Evolutionary conservation across 768 basidiomycete species (phyloP), one percentile per base, ranked within the genome.

Genomic region (Kwoniella newhampshirensis): DNA sequence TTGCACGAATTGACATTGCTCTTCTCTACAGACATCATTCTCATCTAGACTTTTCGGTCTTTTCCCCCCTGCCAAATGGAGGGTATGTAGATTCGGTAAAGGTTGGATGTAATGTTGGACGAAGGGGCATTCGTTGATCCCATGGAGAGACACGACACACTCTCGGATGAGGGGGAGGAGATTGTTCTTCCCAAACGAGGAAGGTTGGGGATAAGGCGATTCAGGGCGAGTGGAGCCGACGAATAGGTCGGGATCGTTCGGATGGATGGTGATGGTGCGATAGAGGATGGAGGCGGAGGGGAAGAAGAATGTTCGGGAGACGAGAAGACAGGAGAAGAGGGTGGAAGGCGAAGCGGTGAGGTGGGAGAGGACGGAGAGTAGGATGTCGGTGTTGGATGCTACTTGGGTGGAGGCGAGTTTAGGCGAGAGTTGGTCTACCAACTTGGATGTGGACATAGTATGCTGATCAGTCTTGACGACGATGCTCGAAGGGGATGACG

Each of bases 101-200:
- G 47, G 46, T 13, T 56, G 37, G 9, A 56, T 48, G 25, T 41
- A 56, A 15, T 50, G 44, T n/a, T 40, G 41, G 5, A 56, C 54
- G 28, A 56, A 56, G 4, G 54, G 54, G 35, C 54, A 56, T 27
- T 56, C 54, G 48, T 56, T 56, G 8, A 46, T 50, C 5, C 25
- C 46, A 17, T 56, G 54, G 1, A 56, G 23, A 17, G 20, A 45
- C 2, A 56, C 46, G 3, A 42, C 21, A 18, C 47, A 37, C 25
- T 46, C 12, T 20, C 42, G 40, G 20, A 56, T 41, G 7, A 41
- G 26, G 21, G 20, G 32, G 17, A 49, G 32, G 6, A 56, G 26
- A 5, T 30, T 42, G 54, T 56, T 56, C 27, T 56, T 56, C 20
- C 39, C 32, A 25, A 49, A 49, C 13, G 48, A 46, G 30, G 20